A percentile compares a stretch with the other conserved stretches of the same genome.
Conservation (phyloP, 2,329 filamentous ascomycete genomes). For the Ambrosiella xylebori region DNA sequence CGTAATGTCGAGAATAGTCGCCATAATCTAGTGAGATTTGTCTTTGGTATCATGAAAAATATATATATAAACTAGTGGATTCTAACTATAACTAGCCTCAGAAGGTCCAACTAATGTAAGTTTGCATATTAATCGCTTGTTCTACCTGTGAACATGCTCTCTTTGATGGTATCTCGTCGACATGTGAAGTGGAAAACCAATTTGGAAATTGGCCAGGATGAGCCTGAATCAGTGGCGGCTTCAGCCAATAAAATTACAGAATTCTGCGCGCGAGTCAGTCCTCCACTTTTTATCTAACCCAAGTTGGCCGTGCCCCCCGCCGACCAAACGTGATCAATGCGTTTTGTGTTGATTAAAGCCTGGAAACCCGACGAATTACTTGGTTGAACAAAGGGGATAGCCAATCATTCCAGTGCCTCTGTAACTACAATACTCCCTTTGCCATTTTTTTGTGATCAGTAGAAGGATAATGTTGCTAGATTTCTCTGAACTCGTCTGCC, state of each 20-base stretch:
- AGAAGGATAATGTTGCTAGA: too few species aligned
- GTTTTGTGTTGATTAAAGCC: too few species aligned
- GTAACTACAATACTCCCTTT: too few species aligned
- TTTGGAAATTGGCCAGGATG: background rate
- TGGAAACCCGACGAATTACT: too few species aligned
- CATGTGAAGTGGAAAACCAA: background rate
- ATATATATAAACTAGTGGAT: background rate
- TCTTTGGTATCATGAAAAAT: background rate
- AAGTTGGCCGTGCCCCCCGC: background rate
- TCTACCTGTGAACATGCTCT: background rate
- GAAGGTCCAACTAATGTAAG: background rate
- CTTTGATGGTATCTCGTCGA: background rate
- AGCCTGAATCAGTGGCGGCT: background rate
- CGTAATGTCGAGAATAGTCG: too few species aligned
- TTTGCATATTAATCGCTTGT: background rate
- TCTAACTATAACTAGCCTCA: background rate
- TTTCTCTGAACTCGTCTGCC: too few species aligned
- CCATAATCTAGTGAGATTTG: too few species aligned
- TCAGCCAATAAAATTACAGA: constrained; percentile 1
- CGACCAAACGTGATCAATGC: too few species aligned
- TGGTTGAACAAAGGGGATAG: too few species aligned
- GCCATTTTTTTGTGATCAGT: too few species aligned
- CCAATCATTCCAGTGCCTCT: too few species aligned
- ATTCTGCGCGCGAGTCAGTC: constrained; percentile 9
- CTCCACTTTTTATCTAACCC: constrained; percentile 4